Conservation (phyloP, 2,329 filamentous ascomycete species). For the Xylariomycetidae sp. region DNA sequence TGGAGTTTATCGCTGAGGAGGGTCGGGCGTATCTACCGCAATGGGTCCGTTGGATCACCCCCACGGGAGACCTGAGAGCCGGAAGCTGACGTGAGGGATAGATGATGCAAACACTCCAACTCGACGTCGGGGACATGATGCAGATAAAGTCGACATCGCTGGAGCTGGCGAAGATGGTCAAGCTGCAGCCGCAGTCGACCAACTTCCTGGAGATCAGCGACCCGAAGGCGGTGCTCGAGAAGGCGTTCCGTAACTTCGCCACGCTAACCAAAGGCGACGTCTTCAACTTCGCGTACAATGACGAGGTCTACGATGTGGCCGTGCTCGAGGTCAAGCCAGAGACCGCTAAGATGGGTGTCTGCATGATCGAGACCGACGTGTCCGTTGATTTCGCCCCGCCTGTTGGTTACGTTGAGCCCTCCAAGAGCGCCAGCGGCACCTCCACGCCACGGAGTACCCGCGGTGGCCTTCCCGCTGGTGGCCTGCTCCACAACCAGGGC, state of each 20-base stretch:
- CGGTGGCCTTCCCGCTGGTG: conserved; percentile 61
- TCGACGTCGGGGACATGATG: conserved; percentile 90
- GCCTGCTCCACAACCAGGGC: conserved; percentile 74
- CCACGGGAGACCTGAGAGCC: background rate
- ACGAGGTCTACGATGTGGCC: conserved; percentile 85
- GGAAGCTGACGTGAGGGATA: conserved; percentile 34
- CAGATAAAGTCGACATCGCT: conserved; percentile 94
- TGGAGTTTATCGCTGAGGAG: conserved; percentile 97
- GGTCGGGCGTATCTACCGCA: conserved; percentile 93
- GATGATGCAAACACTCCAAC: conserved; percentile 87
- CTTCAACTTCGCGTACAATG: conserved; percentile 96
- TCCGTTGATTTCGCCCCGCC: conserved; percentile 94
- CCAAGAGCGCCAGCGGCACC: conserved; percentile 70
- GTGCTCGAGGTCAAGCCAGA: conserved; percentile 91
- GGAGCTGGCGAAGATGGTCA: conserved; percentile 85
- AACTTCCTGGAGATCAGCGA: conserved; percentile 96
- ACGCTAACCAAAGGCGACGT: conserved; percentile 89
- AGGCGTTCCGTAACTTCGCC: conserved; percentile 92
- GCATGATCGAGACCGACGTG: conserved; percentile 93
- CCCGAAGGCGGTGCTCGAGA: conserved; percentile 93
- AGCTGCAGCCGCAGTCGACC: conserved; percentile 88
- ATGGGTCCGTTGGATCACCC: conserved; percentile 65
- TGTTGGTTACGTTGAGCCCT: conserved; percentile 87
- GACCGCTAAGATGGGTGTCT: conserved; percentile 75
- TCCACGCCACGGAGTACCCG: conserved; percentile 71